phyloP scores from a whole-genome alignment of 768 basidiomycete genomes.

The Tulasnella sp. region DNA sequence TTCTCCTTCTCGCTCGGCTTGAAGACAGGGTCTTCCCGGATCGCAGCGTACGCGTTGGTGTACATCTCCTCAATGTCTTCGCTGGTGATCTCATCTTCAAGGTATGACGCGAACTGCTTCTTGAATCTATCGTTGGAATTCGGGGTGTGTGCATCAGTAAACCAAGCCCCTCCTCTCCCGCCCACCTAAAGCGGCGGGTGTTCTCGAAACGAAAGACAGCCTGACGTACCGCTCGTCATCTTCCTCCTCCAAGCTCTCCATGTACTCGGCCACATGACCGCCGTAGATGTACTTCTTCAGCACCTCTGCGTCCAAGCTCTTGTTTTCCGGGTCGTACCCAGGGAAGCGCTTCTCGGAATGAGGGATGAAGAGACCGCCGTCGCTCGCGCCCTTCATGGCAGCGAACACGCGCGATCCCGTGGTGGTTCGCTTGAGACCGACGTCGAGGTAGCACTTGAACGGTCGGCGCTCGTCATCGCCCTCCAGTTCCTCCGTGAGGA shows the following conservation, averaged over 20 bases:
- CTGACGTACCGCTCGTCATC: conserved; percentile 78
- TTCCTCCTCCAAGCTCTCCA: conserved; percentile 99
- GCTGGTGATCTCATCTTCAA: conserved; percentile 88
- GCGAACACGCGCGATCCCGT: conserved; percentile 97
- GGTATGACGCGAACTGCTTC: conserved; percentile 92
- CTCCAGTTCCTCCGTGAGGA: conserved; percentile 73
- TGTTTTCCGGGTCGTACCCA: conserved; percentile 86
- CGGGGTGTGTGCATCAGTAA: too few species aligned
- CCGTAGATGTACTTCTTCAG: conserved; percentile 97
- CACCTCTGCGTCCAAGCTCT: conserved; percentile 86
- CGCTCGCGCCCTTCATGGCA: conserved; percentile 96
- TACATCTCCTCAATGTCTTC: conserved; percentile 98
- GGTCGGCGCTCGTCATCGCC: conserved; percentile 91
- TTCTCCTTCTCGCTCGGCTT: conserved; percentile 77
- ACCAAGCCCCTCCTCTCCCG: too few species aligned
- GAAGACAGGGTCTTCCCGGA: conserved; percentile 89
- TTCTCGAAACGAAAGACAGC: conserved; percentile 5
- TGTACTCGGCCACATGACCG: conserved; percentile 98
- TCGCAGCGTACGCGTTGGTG: conserved; percentile 83
- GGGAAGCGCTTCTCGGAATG: conserved; percentile 98
- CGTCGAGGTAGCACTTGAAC: conserved; percentile 99
- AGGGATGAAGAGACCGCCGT: conserved; percentile 96
- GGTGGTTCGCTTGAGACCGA: conserved; percentile 94
- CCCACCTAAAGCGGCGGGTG: too few species aligned
- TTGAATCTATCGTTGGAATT: conserved; percentile 54